Conservation (phyloP, 495 filamentous ascomycete species). For the Daldinia bambusicola region DNA sequence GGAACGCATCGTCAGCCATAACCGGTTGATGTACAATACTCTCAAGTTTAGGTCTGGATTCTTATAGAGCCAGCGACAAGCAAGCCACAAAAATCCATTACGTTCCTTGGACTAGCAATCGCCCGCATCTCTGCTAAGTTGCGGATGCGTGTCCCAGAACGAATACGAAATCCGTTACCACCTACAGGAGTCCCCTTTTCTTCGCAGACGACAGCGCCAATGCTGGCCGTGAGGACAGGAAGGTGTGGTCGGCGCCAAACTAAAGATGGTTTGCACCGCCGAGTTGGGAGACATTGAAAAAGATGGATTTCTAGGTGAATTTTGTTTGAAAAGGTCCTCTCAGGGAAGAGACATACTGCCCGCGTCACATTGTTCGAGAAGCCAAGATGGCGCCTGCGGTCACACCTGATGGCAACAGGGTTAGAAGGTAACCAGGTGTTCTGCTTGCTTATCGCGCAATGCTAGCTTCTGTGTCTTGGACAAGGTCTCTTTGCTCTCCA, state of each 20-base stretch:
- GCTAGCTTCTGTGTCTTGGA: conserved; percentile 27
- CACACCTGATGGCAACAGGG: conserved; percentile 31
- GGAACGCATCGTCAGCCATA: conserved; percentile 37
- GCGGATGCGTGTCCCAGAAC: conserved; percentile 24
- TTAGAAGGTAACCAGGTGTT: conserved; percentile 26
- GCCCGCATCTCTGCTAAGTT: conserved; percentile 16
- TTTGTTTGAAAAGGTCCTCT: conserved; percentile 8
- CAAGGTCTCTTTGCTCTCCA: conserved; percentile 16
- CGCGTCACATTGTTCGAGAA: conserved; percentile 34
- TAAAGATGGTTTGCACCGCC: conserved; percentile 18
- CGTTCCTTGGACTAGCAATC: conserved; percentile 3
- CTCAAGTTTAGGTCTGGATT: conserved; percentile 17
- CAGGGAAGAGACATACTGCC: conserved; percentile 9
- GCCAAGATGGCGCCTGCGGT: conserved; percentile 37
- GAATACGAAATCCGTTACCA: conserved; percentile 23
- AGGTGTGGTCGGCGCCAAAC: conserved; percentile 12
- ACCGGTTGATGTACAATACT: conserved; percentile 20
- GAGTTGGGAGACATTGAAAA: conserved; percentile 16
- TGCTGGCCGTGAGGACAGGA: conserved; percentile 18
- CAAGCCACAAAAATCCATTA: conserved; percentile 22
- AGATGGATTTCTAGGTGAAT: conserved; percentile 10
- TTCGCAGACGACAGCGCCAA: conserved; percentile 8
- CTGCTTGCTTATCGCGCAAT: conserved; percentile 14
- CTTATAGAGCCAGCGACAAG: conserved; percentile 1
- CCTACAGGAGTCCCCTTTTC: conserved; percentile 19